These are phyloP conservation scores for Begonia fuchsioides DNA, from an alignment of 306 rosid genomes.

Conservation along the genomic window DNA sequence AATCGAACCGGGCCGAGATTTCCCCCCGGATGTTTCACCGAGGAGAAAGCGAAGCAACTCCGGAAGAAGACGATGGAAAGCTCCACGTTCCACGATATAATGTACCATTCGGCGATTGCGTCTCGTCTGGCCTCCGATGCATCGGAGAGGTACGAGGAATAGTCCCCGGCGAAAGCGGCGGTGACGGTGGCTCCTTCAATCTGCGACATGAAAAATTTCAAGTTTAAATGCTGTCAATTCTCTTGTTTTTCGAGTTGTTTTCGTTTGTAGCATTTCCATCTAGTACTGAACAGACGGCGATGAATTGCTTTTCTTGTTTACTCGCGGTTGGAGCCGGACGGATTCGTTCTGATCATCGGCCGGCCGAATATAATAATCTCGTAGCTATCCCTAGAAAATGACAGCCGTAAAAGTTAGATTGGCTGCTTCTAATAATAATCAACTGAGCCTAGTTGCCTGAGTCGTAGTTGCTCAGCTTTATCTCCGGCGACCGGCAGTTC, in stretches of 20 bases:
- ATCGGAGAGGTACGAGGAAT: slow-evolving; percentile 14
- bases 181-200: slow-evolving; percentile 15
- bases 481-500: no score
- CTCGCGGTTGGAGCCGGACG: no score
- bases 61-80: slow-evolving; percentile 44
- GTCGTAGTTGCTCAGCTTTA: no score
- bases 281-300: slow-evolving; percentile 3
- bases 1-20: slow-evolving; percentile 19
- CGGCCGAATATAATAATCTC: no score
- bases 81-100: slow-evolving; percentile 51
- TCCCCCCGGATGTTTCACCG: slow-evolving; percentile 49
- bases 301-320: background rate
- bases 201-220: slow-evolving; percentile 12
- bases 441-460: no score
- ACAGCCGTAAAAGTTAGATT: no score
- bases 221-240: no score
- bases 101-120: slow-evolving; percentile 74
- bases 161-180: slow-evolving; percentile 10
- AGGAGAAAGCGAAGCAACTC: slow-evolving; percentile 55
- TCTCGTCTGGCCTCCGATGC: slow-evolving; percentile 58
- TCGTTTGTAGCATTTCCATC: background rate
- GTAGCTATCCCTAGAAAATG: no score
- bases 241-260: no score
- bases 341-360: no score
- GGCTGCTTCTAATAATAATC: no score